phyloP scores from a whole-genome alignment of 192 early-diverging fungal species.

The Rhizophagus prolifer region DNA sequence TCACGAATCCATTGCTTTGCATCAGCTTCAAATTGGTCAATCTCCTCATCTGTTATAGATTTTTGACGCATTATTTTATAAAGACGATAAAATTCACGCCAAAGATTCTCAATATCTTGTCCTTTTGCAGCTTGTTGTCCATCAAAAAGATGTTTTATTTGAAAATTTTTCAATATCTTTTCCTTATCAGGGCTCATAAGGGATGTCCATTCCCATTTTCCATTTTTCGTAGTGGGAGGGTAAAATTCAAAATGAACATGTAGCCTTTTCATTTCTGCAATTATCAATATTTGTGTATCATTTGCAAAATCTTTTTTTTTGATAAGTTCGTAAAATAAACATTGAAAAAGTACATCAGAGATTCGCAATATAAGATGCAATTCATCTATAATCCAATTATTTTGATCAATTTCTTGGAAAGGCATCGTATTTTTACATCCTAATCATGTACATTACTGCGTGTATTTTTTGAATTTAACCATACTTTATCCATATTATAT shows the following conservation, averaged over 20 bases:
- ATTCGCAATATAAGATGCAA: conserved; percentile 4
- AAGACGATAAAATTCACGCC: neutral
- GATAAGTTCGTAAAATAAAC: neutral
- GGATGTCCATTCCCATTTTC: neutral
- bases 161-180: conserved; percentile 9
- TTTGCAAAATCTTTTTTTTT: neutral
- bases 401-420: neutral
- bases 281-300: neutral
- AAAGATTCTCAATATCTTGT: neutral
- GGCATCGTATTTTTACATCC: neutral
- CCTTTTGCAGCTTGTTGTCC: neutral
- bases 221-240: neutral
- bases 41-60: neutral
- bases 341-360: conserved; percentile 12
- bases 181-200: neutral
- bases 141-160: neutral
- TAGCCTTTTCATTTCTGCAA: neutral
- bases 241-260: conserved; percentile 3
- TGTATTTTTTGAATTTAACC: neutral
- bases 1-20: neutral
- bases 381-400: neutral
- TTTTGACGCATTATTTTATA: neutral
- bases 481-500: neutral
- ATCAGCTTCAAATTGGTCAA: neutral
- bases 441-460: neutral